These are phyloP conservation scores for Crinitomyces ghanaensis DNA, from an alignment of 805 yeast species.

Conservation along the genomic window DNA sequence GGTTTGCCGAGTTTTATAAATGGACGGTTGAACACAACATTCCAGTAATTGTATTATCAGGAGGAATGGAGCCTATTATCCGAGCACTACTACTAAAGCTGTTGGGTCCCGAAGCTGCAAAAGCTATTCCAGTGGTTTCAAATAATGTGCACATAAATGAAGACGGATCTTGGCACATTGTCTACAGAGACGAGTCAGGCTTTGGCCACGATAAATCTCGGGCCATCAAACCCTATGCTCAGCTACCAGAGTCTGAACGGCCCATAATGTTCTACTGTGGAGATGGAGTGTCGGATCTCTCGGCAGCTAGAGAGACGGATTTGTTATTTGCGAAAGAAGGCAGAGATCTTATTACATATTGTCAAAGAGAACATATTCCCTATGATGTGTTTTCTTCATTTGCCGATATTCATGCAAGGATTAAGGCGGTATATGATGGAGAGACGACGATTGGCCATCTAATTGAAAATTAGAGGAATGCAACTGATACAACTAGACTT, in stretches of 20 bases:
- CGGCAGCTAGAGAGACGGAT: conserved; percentile 93
- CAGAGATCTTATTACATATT: conserved; percentile 75
- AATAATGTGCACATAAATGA: conserved; percentile 53
- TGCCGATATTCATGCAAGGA: conserved; percentile 55
- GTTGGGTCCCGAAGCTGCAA: conserved; percentile 65
- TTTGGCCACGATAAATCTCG: conserved; percentile 94
- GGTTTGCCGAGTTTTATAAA: conserved; percentile 67
- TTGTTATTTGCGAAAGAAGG: conserved; percentile 89
- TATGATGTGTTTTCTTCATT: conserved; percentile 74
- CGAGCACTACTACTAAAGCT: conserved; percentile 60
- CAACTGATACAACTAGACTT: not conserved
- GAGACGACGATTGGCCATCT: conserved; percentile 20
- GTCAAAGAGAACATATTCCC: conserved; percentile 70
- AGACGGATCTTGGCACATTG: conserved; percentile 67
- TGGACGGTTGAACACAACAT: conserved; percentile 65
- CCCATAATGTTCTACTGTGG: conserved; percentile 88
- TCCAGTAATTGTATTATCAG: conserved; percentile 78
- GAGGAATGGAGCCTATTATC: conserved; percentile 92
- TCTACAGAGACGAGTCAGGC: conserved; percentile 70
- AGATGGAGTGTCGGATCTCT: conserved; percentile 91
- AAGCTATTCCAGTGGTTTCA: conserved; percentile 67
- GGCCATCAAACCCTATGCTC: conserved; percentile 46
- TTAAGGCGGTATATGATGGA: conserved; percentile 43
- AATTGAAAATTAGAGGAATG: no score
- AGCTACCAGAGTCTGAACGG: conserved; percentile 27